Evolutionary conservation across 768 basidiomycete genomes (phyloP), one percentile per base, ranked within the genome.

Genomic region (Trametes meyenii): DNA sequence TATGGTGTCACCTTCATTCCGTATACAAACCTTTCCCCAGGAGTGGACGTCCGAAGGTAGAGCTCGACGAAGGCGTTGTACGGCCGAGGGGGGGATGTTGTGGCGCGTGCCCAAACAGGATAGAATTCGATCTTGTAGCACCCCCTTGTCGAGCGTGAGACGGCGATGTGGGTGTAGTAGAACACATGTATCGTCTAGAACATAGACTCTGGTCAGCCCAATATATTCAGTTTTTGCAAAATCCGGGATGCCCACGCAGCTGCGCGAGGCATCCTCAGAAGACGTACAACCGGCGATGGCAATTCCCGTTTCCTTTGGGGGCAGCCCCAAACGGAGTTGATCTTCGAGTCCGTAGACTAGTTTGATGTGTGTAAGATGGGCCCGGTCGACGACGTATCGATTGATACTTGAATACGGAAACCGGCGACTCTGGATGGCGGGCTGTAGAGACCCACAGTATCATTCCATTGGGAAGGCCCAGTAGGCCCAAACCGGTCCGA

Each of bases 401-500:
- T 66, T 61, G 17, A 71, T 57, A 53, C 58, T 62, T 2, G 66
- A 40, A 29, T 60, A 68, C 16, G 68, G 68, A 36, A 58, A 64
- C 6, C 63, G 62, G 1, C 66, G 65, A 39, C 62, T 72, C n/a
- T 56, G 45, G 38, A 73, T 64, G 13, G 62, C 60, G 1, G 63
- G 69, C 23, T 58, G 50, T 3, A 73, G 45, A 4, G 17, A 13
- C 2, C 69, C 69, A 51, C 73, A 73, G 50, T 64, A 70, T 1
- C 67, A 66, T 56, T 74, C 71, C 66, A 72, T 74, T 2, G 69
- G 67, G 46, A 72, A 74, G 21, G 71, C 70, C 73, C 73, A 74
- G 11, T 51, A 55, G 14, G 57, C 45, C 69, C 72, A 71, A n/a
- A 67, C 64, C 14, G 70, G 71, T 1, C 68, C 71, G 5, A 36